These are phyloP conservation scores for Coemansia sp. DNA, from an alignment of 192 early-diverging fungal species.

Conservation along the genomic window DNA sequence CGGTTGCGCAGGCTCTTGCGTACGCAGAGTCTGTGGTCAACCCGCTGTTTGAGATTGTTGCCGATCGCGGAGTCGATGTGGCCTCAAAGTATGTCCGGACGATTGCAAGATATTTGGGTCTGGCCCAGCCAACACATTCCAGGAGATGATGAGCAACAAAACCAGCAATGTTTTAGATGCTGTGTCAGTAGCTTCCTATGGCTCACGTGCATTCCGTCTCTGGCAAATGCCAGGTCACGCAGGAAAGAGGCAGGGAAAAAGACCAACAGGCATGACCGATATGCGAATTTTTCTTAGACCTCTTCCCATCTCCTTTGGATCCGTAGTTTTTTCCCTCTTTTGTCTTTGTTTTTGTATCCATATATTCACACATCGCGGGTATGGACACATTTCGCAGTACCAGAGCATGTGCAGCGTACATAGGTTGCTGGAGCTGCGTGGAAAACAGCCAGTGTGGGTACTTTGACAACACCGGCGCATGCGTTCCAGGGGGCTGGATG, in stretches of 20 bases:
- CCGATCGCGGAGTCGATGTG: slow-evolving; percentile 22
- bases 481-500: slow-evolving; percentile 50
- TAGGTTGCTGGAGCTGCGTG: slow-evolving; percentile 32
- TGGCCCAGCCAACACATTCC: slow-evolving; percentile 20
- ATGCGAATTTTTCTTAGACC: too few relatives aligned
- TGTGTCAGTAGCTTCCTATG: too few relatives aligned
- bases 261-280: too few relatives aligned
- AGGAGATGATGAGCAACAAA: too few relatives aligned
- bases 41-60: slow-evolving; percentile 32
- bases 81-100: slow-evolving; percentile 20
- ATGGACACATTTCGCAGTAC: background rate
- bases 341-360: background rate
- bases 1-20: slow-evolving; percentile 26
- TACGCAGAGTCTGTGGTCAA: slow-evolving; percentile 34
- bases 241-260: background rate
- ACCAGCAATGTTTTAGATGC: too few relatives aligned
- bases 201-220: background rate
- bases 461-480: slow-evolving; percentile 27
- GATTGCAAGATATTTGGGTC: slow-evolving; percentile 23
- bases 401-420: slow-evolving; percentile 18
- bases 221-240: background rate
- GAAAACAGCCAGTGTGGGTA: slow-evolving; percentile 33
- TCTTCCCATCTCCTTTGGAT: background rate
- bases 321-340: background rate
- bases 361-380: too few relatives aligned